Percentiles rank a stretch among this genome's conserved stretches.
Conservation (phyloP, 2,329 filamentous ascomycete genomes). For the Trichophyton simii region DNA sequence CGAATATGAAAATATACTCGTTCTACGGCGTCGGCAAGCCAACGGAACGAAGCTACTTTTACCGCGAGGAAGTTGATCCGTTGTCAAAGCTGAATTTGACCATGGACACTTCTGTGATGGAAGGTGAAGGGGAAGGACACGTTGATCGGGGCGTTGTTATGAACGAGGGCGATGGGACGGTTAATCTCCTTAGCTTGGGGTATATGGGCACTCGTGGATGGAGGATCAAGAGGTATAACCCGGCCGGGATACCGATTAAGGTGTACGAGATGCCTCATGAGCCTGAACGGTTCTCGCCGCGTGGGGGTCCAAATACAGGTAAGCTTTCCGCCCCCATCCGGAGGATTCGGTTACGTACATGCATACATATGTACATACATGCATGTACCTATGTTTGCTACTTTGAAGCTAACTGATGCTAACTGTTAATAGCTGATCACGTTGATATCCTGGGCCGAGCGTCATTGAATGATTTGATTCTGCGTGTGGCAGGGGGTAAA, state of each 20-base stretch:
- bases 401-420: not conserved
- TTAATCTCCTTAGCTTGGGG: slow-evolving; percentile 78
- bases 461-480: slow-evolving; percentile 77
- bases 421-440: slow-evolving; percentile 59
- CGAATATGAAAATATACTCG: slow-evolving; percentile 86
- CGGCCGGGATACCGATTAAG: slow-evolving; percentile 64
- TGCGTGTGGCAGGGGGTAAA: slow-evolving; percentile 73
- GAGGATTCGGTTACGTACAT: slow-evolving; percentile 3
- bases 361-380: too few species aligned
- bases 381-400: not conserved
- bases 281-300: slow-evolving; percentile 78
- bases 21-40: slow-evolving; percentile 93
- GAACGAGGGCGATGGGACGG: slow-evolving; percentile 92
- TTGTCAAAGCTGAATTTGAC: slow-evolving; percentile 44
- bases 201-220: slow-evolving; percentile 98
- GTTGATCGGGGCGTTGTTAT: slow-evolving; percentile 83
- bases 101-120: slow-evolving; percentile 40
- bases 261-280: slow-evolving; percentile 96
- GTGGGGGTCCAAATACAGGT: slow-evolving; percentile 55
- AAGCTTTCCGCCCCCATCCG: slow-evolving; percentile 11
- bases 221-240: slow-evolving; percentile 89
- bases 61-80: slow-evolving; percentile 57
- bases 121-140: slow-evolving; percentile 20
- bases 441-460: slow-evolving; percentile 89
- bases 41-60: slow-evolving; percentile 87